These are phyloP conservation scores for Bocquillonia castaneifolia DNA, from an alignment of 441 rosid species.

Conservation along the genomic window DNA sequence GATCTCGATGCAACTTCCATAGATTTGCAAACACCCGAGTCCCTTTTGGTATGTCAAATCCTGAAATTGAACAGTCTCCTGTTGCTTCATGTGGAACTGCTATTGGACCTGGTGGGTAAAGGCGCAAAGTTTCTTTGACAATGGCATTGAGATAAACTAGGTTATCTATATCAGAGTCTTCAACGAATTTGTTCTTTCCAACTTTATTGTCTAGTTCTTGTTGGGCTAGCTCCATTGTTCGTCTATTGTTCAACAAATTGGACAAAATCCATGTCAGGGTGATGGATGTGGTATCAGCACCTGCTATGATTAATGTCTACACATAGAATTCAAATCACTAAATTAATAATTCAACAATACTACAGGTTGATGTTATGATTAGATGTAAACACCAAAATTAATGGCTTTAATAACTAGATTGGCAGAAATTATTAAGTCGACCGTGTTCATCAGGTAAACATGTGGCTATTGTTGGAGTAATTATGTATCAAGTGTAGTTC, in stretches of 20 bases:
- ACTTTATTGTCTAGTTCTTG: constrained; percentile 46
- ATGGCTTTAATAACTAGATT: too few relatives aligned
- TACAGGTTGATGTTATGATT: too few relatives aligned
- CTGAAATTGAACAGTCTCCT: constrained; percentile 40
- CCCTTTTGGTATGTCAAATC: constrained; percentile 36
- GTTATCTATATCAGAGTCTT: constrained; percentile 44
- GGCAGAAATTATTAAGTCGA: too few relatives aligned
- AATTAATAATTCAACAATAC: too few relatives aligned
- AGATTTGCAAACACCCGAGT: constrained; percentile 42
- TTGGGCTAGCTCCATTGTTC: constrained; percentile 33
- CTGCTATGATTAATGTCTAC: constrained; percentile 44
- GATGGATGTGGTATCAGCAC: constrained; percentile 42
- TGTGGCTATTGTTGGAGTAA: too few relatives aligned
- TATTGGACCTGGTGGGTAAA: constrained; percentile 49
- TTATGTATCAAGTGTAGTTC: too few relatives aligned
- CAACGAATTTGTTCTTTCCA: constrained; percentile 37
- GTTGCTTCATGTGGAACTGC: constrained; percentile 37
- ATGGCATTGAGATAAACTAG: too few relatives aligned
- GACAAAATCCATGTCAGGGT: constrained; percentile 37
- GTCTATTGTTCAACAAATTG: constrained; percentile 34
- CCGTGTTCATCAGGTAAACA: too few relatives aligned
- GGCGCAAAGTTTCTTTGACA: too few relatives aligned
- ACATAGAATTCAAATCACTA: too few relatives aligned
- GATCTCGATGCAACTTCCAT: constrained; percentile 48
- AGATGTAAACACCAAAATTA: too few relatives aligned